These are phyloP conservation scores for Colletotrichum chlorophyti DNA, from an alignment of 2,329 filamentous ascomycete genomes.

Conservation along the genomic window DNA sequence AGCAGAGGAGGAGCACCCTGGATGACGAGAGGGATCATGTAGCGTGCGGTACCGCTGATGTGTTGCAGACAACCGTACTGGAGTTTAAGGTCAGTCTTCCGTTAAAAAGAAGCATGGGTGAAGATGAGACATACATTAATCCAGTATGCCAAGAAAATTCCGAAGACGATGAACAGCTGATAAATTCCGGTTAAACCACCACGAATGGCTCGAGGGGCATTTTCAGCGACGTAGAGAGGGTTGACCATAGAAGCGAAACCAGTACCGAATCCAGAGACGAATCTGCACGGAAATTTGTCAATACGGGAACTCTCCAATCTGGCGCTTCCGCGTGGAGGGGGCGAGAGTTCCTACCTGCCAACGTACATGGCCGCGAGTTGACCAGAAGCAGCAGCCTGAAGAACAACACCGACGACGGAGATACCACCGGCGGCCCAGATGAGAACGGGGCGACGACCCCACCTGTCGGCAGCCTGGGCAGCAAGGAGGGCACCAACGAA, in stretches of 20 bases:
- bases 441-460: slow-evolving; percentile 59
- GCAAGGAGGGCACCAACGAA: slow-evolving; percentile 60
- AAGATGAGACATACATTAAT: slow-evolving; percentile 40
- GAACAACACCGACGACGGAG: slow-evolving; percentile 53
- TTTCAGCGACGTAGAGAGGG: slow-evolving; percentile 65
- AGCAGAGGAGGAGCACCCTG: slow-evolving; percentile 47
- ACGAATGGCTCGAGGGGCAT: slow-evolving; percentile 58
- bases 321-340: background rate
- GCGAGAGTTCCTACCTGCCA: slow-evolving; percentile 44
- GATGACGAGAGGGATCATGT: slow-evolving; percentile 47
- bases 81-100: no score
- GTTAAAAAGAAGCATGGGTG: no score
- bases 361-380: slow-evolving; percentile 62
- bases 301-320: slow-evolving; percentile 43
- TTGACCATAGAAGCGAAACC: slow-evolving; percentile 59
- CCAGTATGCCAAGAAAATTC: slow-evolving; percentile 55
- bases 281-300: slow-evolving; percentile 56
- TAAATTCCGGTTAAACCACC: slow-evolving; percentile 58
- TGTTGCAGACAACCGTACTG: slow-evolving; percentile 37
- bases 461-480: slow-evolving; percentile 60
- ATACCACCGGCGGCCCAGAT: slow-evolving; percentile 54
- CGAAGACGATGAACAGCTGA: slow-evolving; percentile 57
- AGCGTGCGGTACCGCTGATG: slow-evolving; percentile 20
- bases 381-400: slow-evolving; percentile 40
- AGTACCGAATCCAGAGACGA: slow-evolving; percentile 56